Evolutionary conservation across 2,329 filamentous ascomycete species (phyloP).

Genomic region (Myriosclerotinia curreyana): DNA sequence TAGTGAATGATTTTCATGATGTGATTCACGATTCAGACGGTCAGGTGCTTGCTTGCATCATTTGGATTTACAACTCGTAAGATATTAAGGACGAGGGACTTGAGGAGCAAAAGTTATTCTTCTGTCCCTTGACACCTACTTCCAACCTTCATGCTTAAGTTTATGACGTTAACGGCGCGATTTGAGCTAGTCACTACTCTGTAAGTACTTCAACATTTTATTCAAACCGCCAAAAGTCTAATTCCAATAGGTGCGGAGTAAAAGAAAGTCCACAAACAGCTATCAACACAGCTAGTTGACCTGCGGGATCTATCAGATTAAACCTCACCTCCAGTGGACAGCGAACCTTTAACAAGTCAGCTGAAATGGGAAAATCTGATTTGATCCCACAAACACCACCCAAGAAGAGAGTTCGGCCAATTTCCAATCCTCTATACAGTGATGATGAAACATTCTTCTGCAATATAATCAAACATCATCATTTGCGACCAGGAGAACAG

Average conservation of each 20-base stretch:
- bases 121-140: background rate
- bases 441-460: slow-evolving; percentile 14
- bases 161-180: background rate
- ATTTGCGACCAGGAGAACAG: background rate
- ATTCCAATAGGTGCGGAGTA: background rate
- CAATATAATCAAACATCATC: background rate
- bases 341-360: background rate
- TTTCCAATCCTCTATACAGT: slow-evolving; percentile 18
- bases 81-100: background rate
- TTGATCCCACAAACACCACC: background rate
- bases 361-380: slow-evolving; percentile 11
- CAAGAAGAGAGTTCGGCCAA: slow-evolving; percentile 15
- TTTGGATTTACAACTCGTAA: background rate
- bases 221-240: background rate
- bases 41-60: slow-evolving; percentile 1
- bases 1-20: slow-evolving; percentile 11
- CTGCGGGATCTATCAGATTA: background rate
- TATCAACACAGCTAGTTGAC: background rate
- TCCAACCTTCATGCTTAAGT: background rate
- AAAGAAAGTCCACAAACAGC: background rate
- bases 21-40: slow-evolving; percentile 8
- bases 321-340: background rate
- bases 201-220: background rate
- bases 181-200: background rate
- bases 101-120: background rate